Evolutionary conservation across 352 stramenopile genomes (phyloP).

Genomic region (Globisporangium acanthophoron): DNA sequence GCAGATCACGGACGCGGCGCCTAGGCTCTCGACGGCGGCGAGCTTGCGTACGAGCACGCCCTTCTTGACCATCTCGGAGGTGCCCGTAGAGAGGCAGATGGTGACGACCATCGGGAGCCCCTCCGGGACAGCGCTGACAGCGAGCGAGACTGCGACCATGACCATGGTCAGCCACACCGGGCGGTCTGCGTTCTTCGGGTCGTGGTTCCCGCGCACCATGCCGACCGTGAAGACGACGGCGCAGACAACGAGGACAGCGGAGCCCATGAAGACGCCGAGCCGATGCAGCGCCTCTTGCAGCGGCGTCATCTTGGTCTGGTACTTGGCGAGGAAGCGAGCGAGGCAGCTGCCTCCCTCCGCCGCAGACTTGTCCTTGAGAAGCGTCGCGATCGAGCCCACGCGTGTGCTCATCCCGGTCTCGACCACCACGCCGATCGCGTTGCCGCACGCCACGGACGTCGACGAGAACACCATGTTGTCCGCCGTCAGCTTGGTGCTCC

Average conservation of each 20-base stretch:
- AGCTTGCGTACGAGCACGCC: conserved; percentile 85
- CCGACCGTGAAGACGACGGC: conserved; percentile 90
- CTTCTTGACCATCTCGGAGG: conserved; percentile 67
- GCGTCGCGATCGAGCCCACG: conserved; percentile 58
- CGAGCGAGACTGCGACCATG: conserved; percentile 90
- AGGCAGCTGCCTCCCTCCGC: conserved; percentile 35
- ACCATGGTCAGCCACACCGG: conserved; percentile 91
- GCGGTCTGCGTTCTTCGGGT: conserved; percentile 59
- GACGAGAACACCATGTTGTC: conserved; percentile 93
- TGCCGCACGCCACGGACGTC: conserved; percentile 77
- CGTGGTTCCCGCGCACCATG: conserved; percentile 41
- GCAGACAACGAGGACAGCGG: conserved; percentile 75
- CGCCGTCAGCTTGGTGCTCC: conserved; percentile 34
- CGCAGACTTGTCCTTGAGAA: conserved; percentile 41
- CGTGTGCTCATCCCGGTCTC: conserved; percentile 71
- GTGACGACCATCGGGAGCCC: conserved; percentile 80
- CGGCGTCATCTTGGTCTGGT: conserved; percentile 79
- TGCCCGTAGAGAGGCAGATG: conserved; percentile 69
- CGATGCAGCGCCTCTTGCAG: conserved; percentile 92
- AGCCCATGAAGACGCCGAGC: conserved; percentile 89
- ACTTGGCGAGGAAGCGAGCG: conserved; percentile 20
- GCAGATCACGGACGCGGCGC: conserved; percentile 90
- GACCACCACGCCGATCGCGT: conserved; percentile 59
- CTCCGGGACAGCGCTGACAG: conserved; percentile 69
- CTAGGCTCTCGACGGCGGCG: conserved; percentile 77